Evolutionary conservation across 2,329 filamentous ascomycete species (phyloP), one percentile per base, ranked within the genome.

Genomic region (Neofusicoccum parvum): DNA sequence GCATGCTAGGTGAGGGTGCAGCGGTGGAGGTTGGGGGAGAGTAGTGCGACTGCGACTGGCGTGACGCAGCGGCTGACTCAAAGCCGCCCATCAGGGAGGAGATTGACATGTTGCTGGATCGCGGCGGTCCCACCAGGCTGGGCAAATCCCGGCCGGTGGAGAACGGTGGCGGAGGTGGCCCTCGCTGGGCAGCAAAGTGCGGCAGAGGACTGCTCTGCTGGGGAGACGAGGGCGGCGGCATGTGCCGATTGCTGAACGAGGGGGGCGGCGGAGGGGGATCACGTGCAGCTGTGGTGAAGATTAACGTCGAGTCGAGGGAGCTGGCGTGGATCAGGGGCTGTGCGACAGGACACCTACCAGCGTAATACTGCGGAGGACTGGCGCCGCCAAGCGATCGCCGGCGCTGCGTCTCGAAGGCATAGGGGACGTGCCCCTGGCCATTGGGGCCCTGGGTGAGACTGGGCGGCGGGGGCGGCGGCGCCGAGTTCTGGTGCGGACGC

Each of bases 51-150:
- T 70, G 68, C 62, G 73, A 77, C 67, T 70, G 68, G 67, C 73
- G 74, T 50, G 67, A 62, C 75, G 76, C 60, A 77, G 75, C 68
- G 74, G 76, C 71, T 75, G 77, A 72, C 81, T 81, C 76, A 83
- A 82, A 74, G 77, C 76, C 81, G 66, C 88, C 89, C 67, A 91
- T 84, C 77, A 92, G 86, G 50, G 88, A 88, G n/a, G 88, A 90
- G 76, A 91, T 91, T 53, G 89, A 90, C 88, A 91, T 91, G 78
- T 87, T 88, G 72, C 84, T 85, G 12, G 85, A 84, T 66, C 88
- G 83, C 74, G 85, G 81, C 65, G 80, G 76, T 23, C 84, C 80
- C 23, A 79, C 80, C 49, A 85, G 72, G 17, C 80, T 78, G 56
- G 86, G 82, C 54, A 86, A 79, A 69, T 90, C 87, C 72, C 87